phyloP scores from a whole-genome alignment of 176 grass and related monocot genomes.

The Oryza nivara region DNA sequence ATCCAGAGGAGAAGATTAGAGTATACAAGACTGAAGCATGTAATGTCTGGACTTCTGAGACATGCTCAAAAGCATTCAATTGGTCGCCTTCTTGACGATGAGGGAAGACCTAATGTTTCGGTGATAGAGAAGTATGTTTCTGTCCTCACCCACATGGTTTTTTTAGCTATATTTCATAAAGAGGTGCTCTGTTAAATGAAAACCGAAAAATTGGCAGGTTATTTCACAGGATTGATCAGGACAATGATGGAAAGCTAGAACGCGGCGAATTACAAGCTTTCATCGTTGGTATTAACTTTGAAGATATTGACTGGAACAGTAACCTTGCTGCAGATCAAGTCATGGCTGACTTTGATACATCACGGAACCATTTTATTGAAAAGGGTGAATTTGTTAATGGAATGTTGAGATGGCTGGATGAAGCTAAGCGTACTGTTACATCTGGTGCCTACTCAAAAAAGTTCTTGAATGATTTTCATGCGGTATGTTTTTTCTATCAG shows the following conservation, averaged over 20 bases:
- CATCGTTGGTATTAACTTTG: constrained; percentile 64
- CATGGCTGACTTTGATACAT: constrained; percentile 73
- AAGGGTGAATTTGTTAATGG: constrained; percentile 58
- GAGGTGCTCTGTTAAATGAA: constrained; percentile 11
- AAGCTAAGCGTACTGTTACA: constrained; percentile 45
- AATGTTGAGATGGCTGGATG: constrained; percentile 64
- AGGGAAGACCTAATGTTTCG: constrained; percentile 61
- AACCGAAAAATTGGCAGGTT: constrained; percentile 54
- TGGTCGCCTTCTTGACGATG: constrained; percentile 63
- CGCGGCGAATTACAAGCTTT: constrained; percentile 70
- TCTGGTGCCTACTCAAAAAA: constrained; percentile 55
- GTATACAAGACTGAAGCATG: constrained; percentile 75
- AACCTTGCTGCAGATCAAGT: constrained; percentile 60
- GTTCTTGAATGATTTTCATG: constrained; percentile 64
- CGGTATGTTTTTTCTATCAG: constrained; percentile 26
- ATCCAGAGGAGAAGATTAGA: constrained; percentile 82
- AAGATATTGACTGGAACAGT: constrained; percentile 64
- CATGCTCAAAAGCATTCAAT: constrained; percentile 69
- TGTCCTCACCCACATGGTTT: neutral
- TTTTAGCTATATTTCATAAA: constrained; percentile 7
- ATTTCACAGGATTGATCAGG: constrained; percentile 74
- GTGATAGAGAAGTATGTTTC: constrained; percentile 68
- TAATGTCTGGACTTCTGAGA: constrained; percentile 85
- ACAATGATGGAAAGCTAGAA: constrained; percentile 60
- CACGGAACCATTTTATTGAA: constrained; percentile 53